Evolutionary conservation across 2,329 filamentous ascomycete genomes (phyloP).

Genomic region (Calonectria crousiana): DNA sequence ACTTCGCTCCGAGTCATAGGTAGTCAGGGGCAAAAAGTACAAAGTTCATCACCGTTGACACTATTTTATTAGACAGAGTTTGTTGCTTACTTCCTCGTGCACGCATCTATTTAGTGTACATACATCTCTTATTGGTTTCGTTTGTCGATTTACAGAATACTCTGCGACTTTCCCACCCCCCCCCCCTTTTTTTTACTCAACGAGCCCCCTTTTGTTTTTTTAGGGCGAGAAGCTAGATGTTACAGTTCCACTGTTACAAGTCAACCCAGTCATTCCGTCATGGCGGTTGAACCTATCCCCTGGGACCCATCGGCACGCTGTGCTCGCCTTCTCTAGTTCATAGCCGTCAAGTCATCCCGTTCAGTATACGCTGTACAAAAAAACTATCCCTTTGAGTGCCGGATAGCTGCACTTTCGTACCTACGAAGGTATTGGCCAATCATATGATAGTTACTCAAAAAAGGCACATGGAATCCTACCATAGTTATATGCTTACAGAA

Average conservation of each 20-base stretch:
- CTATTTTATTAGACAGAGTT: background rate
- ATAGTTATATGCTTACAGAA: too few relatives aligned
- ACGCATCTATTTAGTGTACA: conserved; percentile 7
- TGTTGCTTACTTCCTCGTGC: background rate
- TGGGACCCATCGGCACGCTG: background rate
- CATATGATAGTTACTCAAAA: too few relatives aligned
- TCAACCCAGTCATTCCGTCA: background rate
- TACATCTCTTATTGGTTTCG: conserved; percentile 2
- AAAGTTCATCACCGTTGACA: background rate
- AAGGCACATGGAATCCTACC: too few relatives aligned
- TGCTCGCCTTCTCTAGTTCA: conserved; percentile 9
- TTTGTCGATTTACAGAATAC: background rate
- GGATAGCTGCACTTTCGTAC: too few relatives aligned
- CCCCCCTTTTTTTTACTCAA: background rate
- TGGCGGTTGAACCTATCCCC: background rate
- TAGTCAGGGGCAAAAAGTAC: background rate
- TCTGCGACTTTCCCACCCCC: background rate
- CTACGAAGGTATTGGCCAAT: too few relatives aligned
- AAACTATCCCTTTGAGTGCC: too few relatives aligned
- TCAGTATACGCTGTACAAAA: conserved; percentile 36
- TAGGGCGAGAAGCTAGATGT: conserved; percentile 17
- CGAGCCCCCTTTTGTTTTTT: background rate
- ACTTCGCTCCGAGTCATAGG: background rate
- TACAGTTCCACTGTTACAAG: conserved; percentile 22
- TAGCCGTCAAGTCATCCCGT: conserved; percentile 16